Base-by-base conservation (phyloP, 495 filamentous ascomycete species). In the Friedmanniomyces simplex region DNA sequence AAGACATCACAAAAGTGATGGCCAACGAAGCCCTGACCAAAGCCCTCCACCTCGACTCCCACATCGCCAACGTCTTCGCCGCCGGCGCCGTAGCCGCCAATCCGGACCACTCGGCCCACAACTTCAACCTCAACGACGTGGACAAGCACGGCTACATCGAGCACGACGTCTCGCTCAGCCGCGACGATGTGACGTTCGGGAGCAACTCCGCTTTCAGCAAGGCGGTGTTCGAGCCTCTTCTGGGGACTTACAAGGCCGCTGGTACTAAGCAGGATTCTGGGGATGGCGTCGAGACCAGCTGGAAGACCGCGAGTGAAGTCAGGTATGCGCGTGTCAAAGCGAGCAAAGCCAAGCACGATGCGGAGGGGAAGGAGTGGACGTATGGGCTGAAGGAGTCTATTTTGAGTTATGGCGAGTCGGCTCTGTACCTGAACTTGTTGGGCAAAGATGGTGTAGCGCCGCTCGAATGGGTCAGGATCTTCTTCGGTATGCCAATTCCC, bases 101-200 rank as follows among this genome's bases (percentile, higher is more conserved):
- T 20, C 39, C 39, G 14, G 39, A 43, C 18, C 39, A 43, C 39
- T 43, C 39, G 13, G 39, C 39, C 5, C 39, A 43, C 14, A 43
- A 57, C 28, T 13, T 72, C 5, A 57, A 69, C 54, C 64, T 72
- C 26, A 67, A 71, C 52, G 64, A 70, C 43, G 57, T 72, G 13
- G 66, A 45, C 28, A 57, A 36, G 0, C 69, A 62, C 32, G 58
- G 58, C 53, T 61, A 52, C 1, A 56, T 71, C 43, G 70, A 71
- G 57, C 69, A 72, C 52, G 70, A 72, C 53, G 62, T 71, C 64
- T 71, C 69, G 5, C 53, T 71, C 1, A 68, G 62, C 1, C 62
- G 70, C 0, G 59, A 59, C 2, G 70, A 72, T 56, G 12, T 55
- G 18, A 5, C 13, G 18, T 43, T 43, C 18, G 39, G 39, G 4